Conservation (phyloP, 139 green algal species). For the Coelastrella sp. region DNA sequence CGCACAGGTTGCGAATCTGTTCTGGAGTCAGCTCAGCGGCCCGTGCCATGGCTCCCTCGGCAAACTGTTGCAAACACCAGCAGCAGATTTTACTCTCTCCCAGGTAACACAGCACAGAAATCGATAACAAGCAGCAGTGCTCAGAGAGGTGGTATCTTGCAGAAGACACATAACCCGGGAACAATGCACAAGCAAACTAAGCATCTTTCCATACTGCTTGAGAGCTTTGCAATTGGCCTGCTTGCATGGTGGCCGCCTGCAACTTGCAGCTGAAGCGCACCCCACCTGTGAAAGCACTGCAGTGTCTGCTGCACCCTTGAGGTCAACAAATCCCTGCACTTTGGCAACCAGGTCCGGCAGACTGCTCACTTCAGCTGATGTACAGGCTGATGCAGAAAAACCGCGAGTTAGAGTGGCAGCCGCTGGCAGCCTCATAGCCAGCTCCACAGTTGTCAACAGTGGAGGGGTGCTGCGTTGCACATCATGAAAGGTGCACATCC, state of each 20-base stretch:
- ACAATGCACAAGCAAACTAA: too few species aligned
- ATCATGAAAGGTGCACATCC: too few species aligned
- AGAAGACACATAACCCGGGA: too few species aligned
- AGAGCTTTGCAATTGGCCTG: background rate
- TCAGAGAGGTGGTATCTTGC: too few species aligned
- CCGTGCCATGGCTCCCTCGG: conserved; percentile 3
- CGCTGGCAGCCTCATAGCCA: background rate
- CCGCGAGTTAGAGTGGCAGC: background rate
- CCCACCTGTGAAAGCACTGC: conserved; percentile 27
- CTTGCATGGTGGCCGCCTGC: too few species aligned
- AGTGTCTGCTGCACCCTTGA: conserved; percentile 13
- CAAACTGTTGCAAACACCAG: conserved; percentile 13
- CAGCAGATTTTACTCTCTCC: too few species aligned
- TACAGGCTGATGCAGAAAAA: background rate
- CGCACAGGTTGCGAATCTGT: conserved; percentile 45
- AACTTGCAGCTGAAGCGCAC: too few species aligned
- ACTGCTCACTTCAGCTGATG: background rate
- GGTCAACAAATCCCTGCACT: background rate
- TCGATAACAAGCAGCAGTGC: too few species aligned
- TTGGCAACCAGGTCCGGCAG: conserved; percentile 1
- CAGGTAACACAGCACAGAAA: too few species aligned
- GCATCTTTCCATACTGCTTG: too few species aligned
- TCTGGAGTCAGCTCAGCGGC: conserved; percentile 30
- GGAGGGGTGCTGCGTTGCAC: too few species aligned
- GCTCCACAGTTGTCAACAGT: too few species aligned